Evolutionary conservation across 371 early-diverging fungal genomes (phyloP).

Genomic region (Blyttiomyces sp.): DNA sequence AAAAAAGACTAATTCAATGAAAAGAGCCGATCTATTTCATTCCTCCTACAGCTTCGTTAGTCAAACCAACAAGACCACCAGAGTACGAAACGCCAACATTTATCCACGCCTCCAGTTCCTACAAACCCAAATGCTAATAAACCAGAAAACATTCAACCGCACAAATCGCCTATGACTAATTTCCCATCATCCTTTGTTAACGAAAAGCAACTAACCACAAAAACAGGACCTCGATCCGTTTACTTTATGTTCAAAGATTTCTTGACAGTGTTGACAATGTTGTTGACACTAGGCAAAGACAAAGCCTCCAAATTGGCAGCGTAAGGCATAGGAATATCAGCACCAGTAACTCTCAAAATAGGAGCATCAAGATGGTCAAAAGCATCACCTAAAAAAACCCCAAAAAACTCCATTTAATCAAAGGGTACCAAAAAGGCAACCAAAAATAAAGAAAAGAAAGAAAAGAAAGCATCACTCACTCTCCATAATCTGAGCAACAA

Average conservation of each 20-base stretch:
- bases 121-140: no score
- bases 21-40: no score
- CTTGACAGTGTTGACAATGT: conserved; percentile 59
- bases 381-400: conserved; percentile 60
- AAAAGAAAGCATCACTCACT: conserved; percentile 31
- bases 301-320: conserved; percentile 91
- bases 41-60: no score
- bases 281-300: conserved; percentile 85
- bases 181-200: no score
- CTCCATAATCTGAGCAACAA: conserved; percentile 95
- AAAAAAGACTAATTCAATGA: no score
- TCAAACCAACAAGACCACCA: no score
- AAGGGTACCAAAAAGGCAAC: background rate
- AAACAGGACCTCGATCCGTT: no score
- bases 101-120: no score
- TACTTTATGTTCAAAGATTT: conserved; percentile 34
- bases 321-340: conserved; percentile 99
- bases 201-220: no score
- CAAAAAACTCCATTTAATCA: background rate
- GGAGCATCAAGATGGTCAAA: conserved; percentile 97
- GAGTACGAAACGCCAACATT: no score
- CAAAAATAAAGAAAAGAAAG: conserved; percentile 1
- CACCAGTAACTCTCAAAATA: conserved; percentile 92
- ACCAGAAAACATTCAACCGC: no score
- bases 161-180: no score